Evolutionary conservation across 495 filamentous ascomycete species (phyloP), one percentile per base, ranked within the genome.

Genomic region (Podospora pseudopauciseta): DNA sequence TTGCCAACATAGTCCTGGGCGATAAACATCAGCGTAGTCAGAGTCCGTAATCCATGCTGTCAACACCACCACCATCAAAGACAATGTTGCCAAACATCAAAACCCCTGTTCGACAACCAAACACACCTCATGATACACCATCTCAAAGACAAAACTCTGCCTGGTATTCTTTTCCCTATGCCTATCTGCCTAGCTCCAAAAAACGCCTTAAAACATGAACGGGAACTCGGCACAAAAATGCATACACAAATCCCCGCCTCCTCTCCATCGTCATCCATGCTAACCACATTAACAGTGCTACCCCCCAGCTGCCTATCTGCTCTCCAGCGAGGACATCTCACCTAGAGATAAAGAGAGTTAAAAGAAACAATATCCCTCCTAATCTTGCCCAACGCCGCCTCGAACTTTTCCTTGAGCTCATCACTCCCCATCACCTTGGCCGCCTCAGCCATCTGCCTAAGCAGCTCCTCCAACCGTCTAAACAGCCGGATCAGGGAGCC

Each of bases 361-460:
- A 94, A 93, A 62, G 94, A 92, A 66, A 97, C 94, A 77, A 97
- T 93, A 75, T 97, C 93, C 73, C 95, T 84, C 80, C 89, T 87
- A 20, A 98, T 88, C 86, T 96, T 96, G 60, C 82, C 81, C 72
- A 99, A 80, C 44, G 91, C 88, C 65, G 86, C 81, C 77, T 96
- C 92, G 72, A 99, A 99, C 92, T 84, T 98, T 73, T 88, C 81
- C 77, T 93, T 89, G 64, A 99, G 83, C 67, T 97, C 95, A 70
- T 97, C 91, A 76, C 89, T 97, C 65, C 95, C 95, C 96, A 99
- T 99, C 64, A 97, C 94, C 80, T 96, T 97, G 70, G 90, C 87
- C 55, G 92, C 95, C 80, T 97, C 91, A n/a, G 91, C 94, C 87
- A 98, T 97, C 79, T 99, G 95, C 70, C 96, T 86, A n/a, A 99